phyloP scores from a whole-genome alignment of 1,139 yeast genomes.

The Nakaseomyces delphensis region DNA sequence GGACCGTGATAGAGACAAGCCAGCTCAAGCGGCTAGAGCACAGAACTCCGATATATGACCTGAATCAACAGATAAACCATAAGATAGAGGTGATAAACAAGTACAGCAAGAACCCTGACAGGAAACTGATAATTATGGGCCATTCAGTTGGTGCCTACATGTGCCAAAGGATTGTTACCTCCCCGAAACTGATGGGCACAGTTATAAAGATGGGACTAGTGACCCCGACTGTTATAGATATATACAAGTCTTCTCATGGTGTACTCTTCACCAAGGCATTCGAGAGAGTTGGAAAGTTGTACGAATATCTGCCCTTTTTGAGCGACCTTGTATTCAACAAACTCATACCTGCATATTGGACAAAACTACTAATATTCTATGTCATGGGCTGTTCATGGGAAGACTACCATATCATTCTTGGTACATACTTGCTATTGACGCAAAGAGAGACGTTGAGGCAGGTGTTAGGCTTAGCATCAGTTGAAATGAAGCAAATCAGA shows the following conservation, averaged over 20 bases:
- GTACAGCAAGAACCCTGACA: conserved; percentile 19
- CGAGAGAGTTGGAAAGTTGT: conserved; percentile 12
- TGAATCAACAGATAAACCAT: conserved; percentile 47
- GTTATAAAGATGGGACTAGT: conserved; percentile 39
- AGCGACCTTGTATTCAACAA: conserved; percentile 15
- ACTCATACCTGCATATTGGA: conserved; percentile 18
- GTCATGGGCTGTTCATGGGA: conserved; percentile 13
- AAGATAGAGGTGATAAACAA: conserved; percentile 38
- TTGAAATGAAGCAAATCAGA: conserved; percentile 45
- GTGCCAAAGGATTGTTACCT: conserved; percentile 39
- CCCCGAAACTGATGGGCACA: conserved; percentile 11
- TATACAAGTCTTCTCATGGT: conserved; percentile 48
- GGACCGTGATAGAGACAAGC: conserved; percentile 8
- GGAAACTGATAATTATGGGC: conserved; percentile 42
- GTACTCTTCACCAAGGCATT: conserved; percentile 30
- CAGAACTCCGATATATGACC: conserved; percentile 29
- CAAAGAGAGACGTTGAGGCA: conserved; percentile 42
- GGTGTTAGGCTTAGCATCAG: conserved; percentile 44
- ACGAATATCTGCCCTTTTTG: conserved; percentile 9
- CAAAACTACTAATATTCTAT: conserved; percentile 11
- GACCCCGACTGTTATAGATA: conserved; percentile 54
- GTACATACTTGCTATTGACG: conserved; percentile 38
- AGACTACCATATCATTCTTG: conserved; percentile 33
- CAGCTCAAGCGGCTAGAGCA: conserved; percentile 16
- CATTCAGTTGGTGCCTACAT: conserved; percentile 58